A percentile compares a stretch with the other conserved stretches of the same genome.
Evolutionary conservation across 2,329 filamentous ascomycete species (phyloP).

Genomic region (Trichoderma sp.): DNA sequence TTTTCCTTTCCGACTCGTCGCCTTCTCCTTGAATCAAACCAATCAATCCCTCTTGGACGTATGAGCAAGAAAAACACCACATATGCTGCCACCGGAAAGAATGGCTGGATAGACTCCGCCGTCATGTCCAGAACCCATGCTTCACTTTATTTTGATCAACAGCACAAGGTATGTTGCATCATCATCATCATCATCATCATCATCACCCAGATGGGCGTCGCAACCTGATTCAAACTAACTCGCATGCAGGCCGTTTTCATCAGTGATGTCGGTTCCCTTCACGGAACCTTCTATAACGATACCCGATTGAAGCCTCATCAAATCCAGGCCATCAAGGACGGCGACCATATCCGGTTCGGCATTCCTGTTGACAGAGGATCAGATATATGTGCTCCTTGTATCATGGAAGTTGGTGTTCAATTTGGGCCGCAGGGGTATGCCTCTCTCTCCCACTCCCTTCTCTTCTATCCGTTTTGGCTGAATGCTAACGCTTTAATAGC

Average conservation of each 20-base stretch:
- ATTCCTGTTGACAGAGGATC: conserved; percentile 34
- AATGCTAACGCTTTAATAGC: conserved; percentile 26
- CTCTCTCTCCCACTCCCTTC: background rate
- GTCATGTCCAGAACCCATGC: conserved; percentile 72
- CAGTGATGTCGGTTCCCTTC: conserved; percentile 48
- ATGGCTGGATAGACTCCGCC: conserved; percentile 67
- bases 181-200: background rate
- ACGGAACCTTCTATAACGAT: conserved; percentile 50
- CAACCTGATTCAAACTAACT: conserved; percentile 22
- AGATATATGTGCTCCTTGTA: conserved; percentile 38
- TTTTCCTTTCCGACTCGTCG: conserved; percentile 29
- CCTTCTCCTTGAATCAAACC: conserved; percentile 34
- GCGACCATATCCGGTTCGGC: conserved; percentile 38
- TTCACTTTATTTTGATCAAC: conserved; percentile 44
- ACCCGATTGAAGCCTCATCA: conserved; percentile 24
- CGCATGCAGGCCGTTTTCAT: conserved; percentile 42
- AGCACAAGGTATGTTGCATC: conserved; percentile 40
- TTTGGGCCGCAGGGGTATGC: conserved; percentile 29
- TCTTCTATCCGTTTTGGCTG: background rate
- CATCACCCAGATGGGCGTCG: background rate
- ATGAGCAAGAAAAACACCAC: conserved; percentile 41
- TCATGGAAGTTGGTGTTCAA: conserved; percentile 34
- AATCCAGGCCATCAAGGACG: conserved; percentile 24
- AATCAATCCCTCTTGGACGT: conserved; percentile 39
- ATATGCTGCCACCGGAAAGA: conserved; percentile 42